Base-by-base conservation (phyloP, 345 rosid species). In the Litchi chinensis region DNA sequence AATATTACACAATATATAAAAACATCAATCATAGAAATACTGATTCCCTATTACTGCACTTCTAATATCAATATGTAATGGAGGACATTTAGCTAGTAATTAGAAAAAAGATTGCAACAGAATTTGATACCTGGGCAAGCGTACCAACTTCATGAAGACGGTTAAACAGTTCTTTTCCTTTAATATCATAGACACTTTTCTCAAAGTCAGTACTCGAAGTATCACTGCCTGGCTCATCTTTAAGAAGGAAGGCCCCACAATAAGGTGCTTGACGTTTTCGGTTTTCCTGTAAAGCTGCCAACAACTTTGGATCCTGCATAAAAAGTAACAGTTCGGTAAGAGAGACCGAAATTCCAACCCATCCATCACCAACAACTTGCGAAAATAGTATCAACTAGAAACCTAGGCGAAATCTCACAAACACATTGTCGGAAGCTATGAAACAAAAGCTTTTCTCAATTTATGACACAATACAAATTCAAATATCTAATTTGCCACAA, bases 71-170 rank as follows among this genome's bases (percentile, higher is more conserved):
- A 59, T 15, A 77, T 15, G 73, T 41, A 50, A 15, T 39, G 24
- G 22, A 70, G 68, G 44, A 21, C 52, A 68, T 59, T 54, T 7
- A 62, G 79, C 39, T 67, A 80, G 71, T 12, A 43, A 13, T 5
- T 50, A 77, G 50, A 79, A 59, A 80, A 39, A 22, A 52, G 59
- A 10, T 68, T 28, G 9, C 22, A 18, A 24, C 10, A 48, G 18
- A 67, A 71, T 63, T 39, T 13, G 9, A 59, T 85, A 96, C 98
- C 99, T 93, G 98, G 63, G 95, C 99, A 81, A 96, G 98, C 39
- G 98, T 91, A 77, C 98, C 99, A 87, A 94, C 97, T 94, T 94
- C 93, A 82, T 93, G 92, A 77, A 96, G 98, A 60, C 97, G 94
- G 73, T 86, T 79, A 76, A 82, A 92, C 68, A 96, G 83, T 24